These are phyloP conservation scores for Carex sylvatica DNA, from an alignment of 202 grass and related monocot species.

Conservation along the genomic window DNA sequence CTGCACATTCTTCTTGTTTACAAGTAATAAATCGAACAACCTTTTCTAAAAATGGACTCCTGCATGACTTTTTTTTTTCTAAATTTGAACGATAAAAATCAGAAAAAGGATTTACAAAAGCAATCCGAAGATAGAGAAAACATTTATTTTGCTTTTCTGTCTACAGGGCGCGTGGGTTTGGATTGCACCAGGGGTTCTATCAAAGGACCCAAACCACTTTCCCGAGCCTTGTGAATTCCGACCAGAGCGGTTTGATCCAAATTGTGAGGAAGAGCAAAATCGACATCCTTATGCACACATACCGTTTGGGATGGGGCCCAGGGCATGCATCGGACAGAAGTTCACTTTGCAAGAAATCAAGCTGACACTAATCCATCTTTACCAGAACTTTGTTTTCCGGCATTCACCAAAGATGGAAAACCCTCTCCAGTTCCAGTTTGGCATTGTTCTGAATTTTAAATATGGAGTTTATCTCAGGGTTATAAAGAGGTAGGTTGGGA, in stretches of 20 bases:
- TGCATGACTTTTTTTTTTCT: neutral
- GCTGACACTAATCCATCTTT: slow-evolving; percentile 63
- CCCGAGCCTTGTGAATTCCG: slow-evolving; percentile 53
- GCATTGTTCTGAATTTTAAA: slow-evolving; percentile 64
- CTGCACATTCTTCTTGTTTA: neutral
- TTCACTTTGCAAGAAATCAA: slow-evolving; percentile 94
- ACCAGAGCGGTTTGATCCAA: slow-evolving; percentile 65
- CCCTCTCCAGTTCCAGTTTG: slow-evolving; percentile 62
- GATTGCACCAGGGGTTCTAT: slow-evolving; percentile 67
- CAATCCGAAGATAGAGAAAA: neutral
- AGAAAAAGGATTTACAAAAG: neutral
- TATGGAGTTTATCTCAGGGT: slow-evolving; percentile 53
- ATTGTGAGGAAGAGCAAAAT: slow-evolving; percentile 49
- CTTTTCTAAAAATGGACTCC: neutral
- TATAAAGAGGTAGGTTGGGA: slow-evolving; percentile 23
- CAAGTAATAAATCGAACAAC: neutral
- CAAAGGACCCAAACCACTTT: slow-evolving; percentile 60
- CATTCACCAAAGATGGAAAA: slow-evolving; percentile 64
- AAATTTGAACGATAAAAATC: neutral
- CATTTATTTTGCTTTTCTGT: neutral
- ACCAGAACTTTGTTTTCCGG: slow-evolving; percentile 59
- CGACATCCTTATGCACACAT: slow-evolving; percentile 76
- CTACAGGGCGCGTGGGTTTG: slow-evolving; percentile 72
- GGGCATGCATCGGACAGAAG: slow-evolving; percentile 76
- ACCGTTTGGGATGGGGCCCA: slow-evolving; percentile 77